phyloP scores from a whole-genome alignment of 495 filamentous ascomycete genomes.

The Podospora australis region DNA sequence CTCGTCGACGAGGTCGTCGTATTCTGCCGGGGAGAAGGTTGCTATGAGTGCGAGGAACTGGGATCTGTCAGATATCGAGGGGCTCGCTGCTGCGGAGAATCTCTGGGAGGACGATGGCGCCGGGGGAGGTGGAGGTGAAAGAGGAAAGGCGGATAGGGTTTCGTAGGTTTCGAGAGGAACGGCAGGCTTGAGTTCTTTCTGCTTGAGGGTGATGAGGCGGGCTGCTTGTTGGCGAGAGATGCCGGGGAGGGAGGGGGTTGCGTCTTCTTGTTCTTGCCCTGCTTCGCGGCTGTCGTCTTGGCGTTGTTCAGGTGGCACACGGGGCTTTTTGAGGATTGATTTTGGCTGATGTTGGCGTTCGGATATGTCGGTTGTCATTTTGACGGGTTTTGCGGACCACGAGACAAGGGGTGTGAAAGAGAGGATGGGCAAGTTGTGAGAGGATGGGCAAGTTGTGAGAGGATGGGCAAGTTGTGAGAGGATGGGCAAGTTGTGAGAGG shows the following conservation, averaged over 20 bases:
- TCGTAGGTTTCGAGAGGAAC: slow-evolving; percentile 53
- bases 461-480: no score
- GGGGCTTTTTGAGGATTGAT: slow-evolving; percentile 13
- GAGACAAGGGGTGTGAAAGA: no score
- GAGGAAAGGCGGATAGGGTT: slow-evolving; percentile 40
- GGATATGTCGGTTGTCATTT: no score
- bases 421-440: no score
- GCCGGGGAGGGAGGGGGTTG: not conserved
- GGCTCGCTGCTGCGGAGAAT: no score
- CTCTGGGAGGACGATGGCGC: slow-evolving; percentile 55
- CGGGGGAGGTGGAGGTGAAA: slow-evolving; percentile 57
- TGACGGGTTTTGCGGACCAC: no score
- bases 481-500: no score
- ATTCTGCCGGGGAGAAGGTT: slow-evolving; percentile 78
- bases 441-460: no score
- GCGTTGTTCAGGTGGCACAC: not conserved
- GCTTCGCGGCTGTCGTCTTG: no score
- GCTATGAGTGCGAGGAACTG: slow-evolving; percentile 53
- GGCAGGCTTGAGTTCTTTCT: slow-evolving; percentile 62
- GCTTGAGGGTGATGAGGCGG: slow-evolving; percentile 55
- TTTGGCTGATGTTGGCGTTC: slow-evolving; percentile 1
- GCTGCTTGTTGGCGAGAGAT: slow-evolving; percentile 71
- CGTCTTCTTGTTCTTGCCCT: not conserved
- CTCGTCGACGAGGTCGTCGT: slow-evolving; percentile 78
- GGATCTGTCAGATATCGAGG: slow-evolving; percentile 48